Base-by-base conservation (phyloP, 768 basidiomycete species). In the Termitomyces sp. region DNA sequence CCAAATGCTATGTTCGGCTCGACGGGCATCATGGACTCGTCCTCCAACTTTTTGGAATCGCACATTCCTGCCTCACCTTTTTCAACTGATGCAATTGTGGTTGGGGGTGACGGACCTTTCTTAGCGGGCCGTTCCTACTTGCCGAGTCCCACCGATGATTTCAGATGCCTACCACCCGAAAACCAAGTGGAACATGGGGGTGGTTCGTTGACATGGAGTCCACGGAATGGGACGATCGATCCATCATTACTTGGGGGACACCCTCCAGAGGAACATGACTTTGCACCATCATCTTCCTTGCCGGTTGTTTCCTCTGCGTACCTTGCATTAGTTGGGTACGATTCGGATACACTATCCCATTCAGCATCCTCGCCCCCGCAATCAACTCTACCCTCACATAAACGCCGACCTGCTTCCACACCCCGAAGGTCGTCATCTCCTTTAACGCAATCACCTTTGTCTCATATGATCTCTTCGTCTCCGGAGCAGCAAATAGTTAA, bases 151-250 rank as follows among this genome's bases (percentile, higher is more conserved):
- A 30, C 26, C 3, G 52, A 40, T 1, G 6, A 30, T n/a, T 23
- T 35, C 20, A 30, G 32, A 1, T 10, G 18, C 6, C 10, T 18
- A 12, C 40, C 52, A 16, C 48, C 20, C 36, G 55, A 40, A 50
- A 28, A 50, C 48, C 41, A 23, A 20, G 4, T 12, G 2, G 35
- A 8, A 18, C 3, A 14, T n/a, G 30, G 4, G 14, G 26, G 18
- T 57, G 55, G 50, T 20, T 40, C 43, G 30, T 23, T 20, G 23
- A 20, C 51, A 7, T 59, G 54, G 32, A 41, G 50, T 30, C 56
- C 61, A 18, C 62, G 57, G 8, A 47, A 66, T 55, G 67, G 65
- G 18, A 67, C 67, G 9, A 63, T 68, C 28, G 52, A 68, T 28
- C 67, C 67, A 5, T 61, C 61, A 12, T 33, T 66, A 23, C 58